These are phyloP conservation scores for Penicillium canescens DNA, from an alignment of 495 filamentous ascomycete genomes.

Conservation along the genomic window DNA sequence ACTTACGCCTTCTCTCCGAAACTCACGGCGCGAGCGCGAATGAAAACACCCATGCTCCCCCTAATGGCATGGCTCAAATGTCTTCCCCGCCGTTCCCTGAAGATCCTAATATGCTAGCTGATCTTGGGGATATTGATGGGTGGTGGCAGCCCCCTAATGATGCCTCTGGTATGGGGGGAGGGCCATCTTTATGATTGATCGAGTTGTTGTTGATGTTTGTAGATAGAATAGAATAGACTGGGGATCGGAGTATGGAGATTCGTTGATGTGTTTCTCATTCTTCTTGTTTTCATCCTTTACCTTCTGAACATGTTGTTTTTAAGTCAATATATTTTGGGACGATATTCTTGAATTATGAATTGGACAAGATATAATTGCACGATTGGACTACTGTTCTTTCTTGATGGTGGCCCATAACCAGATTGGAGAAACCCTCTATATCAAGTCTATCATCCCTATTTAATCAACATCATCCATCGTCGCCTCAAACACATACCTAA, in stretches of 20 bases:
- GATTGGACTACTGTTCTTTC: too few relatives aligned
- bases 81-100: slow-evolving; percentile 23
- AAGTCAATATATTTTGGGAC: too few relatives aligned
- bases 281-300: not conserved
- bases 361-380: too few relatives aligned
- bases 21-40: slow-evolving; percentile 8
- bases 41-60: not conserved
- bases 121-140: slow-evolving; percentile 36
- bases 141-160: slow-evolving; percentile 32
- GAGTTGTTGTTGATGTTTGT: too few relatives aligned
- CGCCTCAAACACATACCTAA: slow-evolving; percentile 19
- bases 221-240: not conserved
- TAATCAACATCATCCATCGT: slow-evolving; percentile 7
- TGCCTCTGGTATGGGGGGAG: not conserved
- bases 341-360: too few relatives aligned
- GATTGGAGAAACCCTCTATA: too few relatives aligned
- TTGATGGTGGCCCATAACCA: too few relatives aligned
- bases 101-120: slow-evolving; percentile 29
- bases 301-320: too few relatives aligned
- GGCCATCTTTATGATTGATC: not conserved
- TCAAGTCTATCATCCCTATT: too few relatives aligned
- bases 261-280: not conserved
- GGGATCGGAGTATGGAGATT: not conserved
- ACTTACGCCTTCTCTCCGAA: slow-evolving; percentile 34
- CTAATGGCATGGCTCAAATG: slow-evolving; percentile 3